Percentiles rank a stretch among this genome's conserved stretches.
These are phyloP conservation scores for Termitomyces sp. DNA, from an alignment of 768 basidiomycete species.

Conservation along the genomic window DNA sequence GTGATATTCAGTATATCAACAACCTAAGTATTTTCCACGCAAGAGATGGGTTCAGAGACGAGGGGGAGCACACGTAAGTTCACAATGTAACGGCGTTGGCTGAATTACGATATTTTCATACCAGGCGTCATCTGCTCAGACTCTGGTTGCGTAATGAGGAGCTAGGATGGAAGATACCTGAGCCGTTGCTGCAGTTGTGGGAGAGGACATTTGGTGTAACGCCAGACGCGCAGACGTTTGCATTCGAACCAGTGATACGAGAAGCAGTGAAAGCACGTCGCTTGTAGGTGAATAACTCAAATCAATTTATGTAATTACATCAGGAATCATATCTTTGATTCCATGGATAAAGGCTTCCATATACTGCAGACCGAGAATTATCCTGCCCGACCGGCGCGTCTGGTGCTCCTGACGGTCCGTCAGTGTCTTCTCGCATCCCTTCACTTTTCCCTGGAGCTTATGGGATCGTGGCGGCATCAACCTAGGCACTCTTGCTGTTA, in stretches of 20 bases:
- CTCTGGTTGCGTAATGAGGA: conserved; percentile 14
- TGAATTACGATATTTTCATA: not conserved
- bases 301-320: too few species aligned
- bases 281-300: not conserved
- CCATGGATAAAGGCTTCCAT: too few species aligned
- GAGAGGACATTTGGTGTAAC: conserved; percentile 9
- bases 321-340: too few species aligned
- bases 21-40: conserved; percentile 38
- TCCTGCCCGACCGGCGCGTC: too few species aligned
- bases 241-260: conserved; percentile 11
- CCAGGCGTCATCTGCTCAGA: conserved; percentile 11
- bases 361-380: too few species aligned
- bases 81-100: not conserved
- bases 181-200: conserved; percentile 10
- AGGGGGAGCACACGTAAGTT: conserved; percentile 33
- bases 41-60: conserved; percentile 36
- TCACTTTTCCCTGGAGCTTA: too few species aligned
- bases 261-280: conserved; percentile 8
- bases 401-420: too few species aligned
- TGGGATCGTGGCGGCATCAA: too few species aligned
- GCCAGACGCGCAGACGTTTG: conserved; percentile 11
- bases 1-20: conserved; percentile 46
- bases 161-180: conserved; percentile 9
- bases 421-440: too few species aligned
- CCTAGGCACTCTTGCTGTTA: too few species aligned